phyloP scores from a whole-genome alignment of 2,329 filamentous ascomycete species.

The Talaromyces sp. region DNA sequence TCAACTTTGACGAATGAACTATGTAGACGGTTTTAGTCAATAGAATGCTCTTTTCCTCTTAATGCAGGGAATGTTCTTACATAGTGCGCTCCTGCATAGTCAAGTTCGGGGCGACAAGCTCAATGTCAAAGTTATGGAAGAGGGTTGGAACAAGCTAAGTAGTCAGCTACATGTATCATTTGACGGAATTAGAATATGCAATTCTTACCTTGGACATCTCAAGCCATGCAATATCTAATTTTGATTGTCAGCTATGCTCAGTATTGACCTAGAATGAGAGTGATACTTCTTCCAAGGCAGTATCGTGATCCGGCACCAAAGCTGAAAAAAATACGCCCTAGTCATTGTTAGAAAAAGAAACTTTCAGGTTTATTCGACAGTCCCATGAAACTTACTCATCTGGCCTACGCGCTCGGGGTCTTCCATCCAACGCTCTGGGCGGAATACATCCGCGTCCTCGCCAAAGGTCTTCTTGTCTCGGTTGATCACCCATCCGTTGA shows the following conservation, averaged over 20 bases:
- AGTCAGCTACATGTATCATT: neutral
- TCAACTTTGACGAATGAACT: neutral
- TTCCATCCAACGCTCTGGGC: slow-evolving; percentile 7
- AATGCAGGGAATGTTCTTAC: neutral
- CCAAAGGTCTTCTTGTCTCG: slow-evolving; percentile 9
- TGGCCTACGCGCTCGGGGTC: neutral
- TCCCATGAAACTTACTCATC: slow-evolving; percentile 3
- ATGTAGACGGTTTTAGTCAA: neutral
- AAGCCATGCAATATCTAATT: slow-evolving; percentile 13
- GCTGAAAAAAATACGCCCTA: slow-evolving; percentile 13
- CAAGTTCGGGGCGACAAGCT: neutral
- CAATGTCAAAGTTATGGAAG: neutral
- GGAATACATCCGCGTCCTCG: slow-evolving; percentile 7
- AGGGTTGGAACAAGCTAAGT: neutral
- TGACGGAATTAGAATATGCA: neutral
- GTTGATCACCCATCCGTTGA: slow-evolving; percentile 9
- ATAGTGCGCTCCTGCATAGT: neutral
- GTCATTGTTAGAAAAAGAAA: neutral
- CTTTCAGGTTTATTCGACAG: neutral
- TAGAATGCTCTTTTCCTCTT: neutral
- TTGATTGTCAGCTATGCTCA: neutral
- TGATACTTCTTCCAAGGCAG: slow-evolving; percentile 14
- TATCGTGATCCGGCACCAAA: slow-evolving; percentile 14
- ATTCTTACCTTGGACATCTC: slow-evolving; percentile 13
- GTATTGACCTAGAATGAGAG: neutral